Percentiles rank a stretch among this genome's conserved stretches.
These are phyloP conservation scores for Phytophthora tentaculata DNA, from an alignment of 352 stramenopile species.

Conservation along the genomic window DNA sequence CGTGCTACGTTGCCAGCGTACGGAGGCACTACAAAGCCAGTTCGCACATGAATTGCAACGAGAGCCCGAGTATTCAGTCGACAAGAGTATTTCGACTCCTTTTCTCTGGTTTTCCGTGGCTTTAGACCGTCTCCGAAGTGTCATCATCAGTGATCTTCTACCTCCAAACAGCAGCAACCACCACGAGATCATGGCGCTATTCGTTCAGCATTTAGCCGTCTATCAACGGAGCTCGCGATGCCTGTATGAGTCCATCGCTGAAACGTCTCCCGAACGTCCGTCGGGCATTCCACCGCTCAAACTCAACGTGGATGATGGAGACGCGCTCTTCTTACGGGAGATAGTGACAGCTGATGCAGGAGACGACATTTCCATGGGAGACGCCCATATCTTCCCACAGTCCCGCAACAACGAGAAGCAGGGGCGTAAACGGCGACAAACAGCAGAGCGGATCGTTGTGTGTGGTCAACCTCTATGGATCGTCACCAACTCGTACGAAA, in stretches of 20 bases:
- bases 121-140: slow-evolving; percentile 49
- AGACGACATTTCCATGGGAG: slow-evolving; percentile 49
- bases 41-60: slow-evolving; percentile 6
- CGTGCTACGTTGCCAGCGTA: slow-evolving; percentile 6
- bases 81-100: not conserved
- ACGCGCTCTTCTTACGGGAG: slow-evolving; percentile 49
- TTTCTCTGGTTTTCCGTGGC: slow-evolving; percentile 49
- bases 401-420: slow-evolving; percentile 6
- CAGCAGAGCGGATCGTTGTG: slow-evolving; percentile 38
- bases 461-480: slow-evolving; percentile 44
- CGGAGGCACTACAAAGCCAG: slow-evolving; percentile 6
- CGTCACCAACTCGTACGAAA: slow-evolving; percentile 55
- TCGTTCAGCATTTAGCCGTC: slow-evolving; percentile 34
- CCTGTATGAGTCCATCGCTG: not conserved
- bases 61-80: not conserved
- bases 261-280: slow-evolving; percentile 29
- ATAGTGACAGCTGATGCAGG: slow-evolving; percentile 26
- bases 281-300: slow-evolving; percentile 49
- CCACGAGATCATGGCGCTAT: slow-evolving; percentile 32
- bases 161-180: not conserved
- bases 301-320: slow-evolving; percentile 42
- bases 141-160: slow-evolving; percentile 38
- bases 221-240: slow-evolving; percentile 36
- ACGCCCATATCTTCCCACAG: slow-evolving; percentile 54
- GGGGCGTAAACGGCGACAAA: slow-evolving; percentile 44